Base-by-base conservation (phyloP, 345 rosid genomes). In the Citrus cavaleriei region DNA sequence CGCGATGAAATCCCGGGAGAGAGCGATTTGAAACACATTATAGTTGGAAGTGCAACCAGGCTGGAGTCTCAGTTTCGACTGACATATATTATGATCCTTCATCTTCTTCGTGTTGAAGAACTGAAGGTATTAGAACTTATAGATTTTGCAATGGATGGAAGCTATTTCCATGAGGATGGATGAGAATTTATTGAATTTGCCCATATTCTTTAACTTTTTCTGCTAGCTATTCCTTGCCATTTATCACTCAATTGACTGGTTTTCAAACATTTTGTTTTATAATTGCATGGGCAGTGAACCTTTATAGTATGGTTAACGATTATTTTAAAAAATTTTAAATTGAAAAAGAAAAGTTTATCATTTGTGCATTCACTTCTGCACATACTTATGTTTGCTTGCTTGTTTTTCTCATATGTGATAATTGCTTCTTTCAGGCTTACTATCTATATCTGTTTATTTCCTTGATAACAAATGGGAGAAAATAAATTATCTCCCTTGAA, bases 91-190 rank as follows among this genome's bases (percentile, higher is more conserved):
- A 95, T 95, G 99, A 95, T 95, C 81, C 83, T 95, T 82, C 98
- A 92, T 88, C 99, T 95, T 77, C 93, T 95, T 76, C 99, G 98
- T 64, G 99, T 95, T 72, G 99, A 95, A 88, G 99, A 95, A 85
- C 72, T 95, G 88, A 95, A 95, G 98, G 99, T 95, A 90, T 59
- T 71, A 46, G 14, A 74, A 54, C 57, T 59, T 76, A 46, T 74
- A 62, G 63, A 70, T 58, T 54, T 68, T 72, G 68, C 27, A 46
- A 70, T 68, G 28, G 58, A 55, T 24, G 68, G 40, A 70, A 64
- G 60, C 27, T 68, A 5, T 61, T 54, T 60, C 30, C 40, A 54
- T 2, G 28, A 42, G 24, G 54, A n/a, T 46, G 40, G 74, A 55
- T 25, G 65, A 61, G 12, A 35, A 12, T 35, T 62, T 37, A 22